Conservation (phyloP, 2,329 filamentous ascomycete genomes). For the Mycocentrospora acerina region DNA sequence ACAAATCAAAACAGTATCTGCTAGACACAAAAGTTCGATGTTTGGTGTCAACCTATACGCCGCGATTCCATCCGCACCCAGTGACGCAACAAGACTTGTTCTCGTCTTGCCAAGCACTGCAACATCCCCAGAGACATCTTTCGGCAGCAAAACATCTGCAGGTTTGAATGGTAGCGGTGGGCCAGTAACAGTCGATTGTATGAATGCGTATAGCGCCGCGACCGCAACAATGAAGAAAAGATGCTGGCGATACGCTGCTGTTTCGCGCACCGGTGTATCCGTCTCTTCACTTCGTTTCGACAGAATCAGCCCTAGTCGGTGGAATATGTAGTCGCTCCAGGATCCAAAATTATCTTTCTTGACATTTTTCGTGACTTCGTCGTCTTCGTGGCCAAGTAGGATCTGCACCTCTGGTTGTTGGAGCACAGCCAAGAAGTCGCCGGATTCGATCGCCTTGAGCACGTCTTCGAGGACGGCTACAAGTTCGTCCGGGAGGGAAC, state of each 20-base stretch:
- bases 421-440: conserved; percentile 46
- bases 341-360: conserved; percentile 35
- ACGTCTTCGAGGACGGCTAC: conserved; percentile 39
- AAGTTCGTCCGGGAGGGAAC: conserved; percentile 46
- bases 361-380: conserved; percentile 33
- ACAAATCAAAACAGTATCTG: conserved; percentile 60
- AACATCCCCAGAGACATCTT: conserved; percentile 44
- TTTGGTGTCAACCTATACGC: conserved; percentile 82
- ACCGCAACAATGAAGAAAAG: conserved; percentile 60
- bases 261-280: conserved; percentile 27
- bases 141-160: conserved; percentile 52
- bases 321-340: conserved; percentile 52
- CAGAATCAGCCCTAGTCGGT: conserved; percentile 44
- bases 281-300: conserved; percentile 30
- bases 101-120: conserved; percentile 42
- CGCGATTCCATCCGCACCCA: conserved; percentile 81
- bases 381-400: conserved; percentile 44
- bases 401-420: conserved; percentile 42
- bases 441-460: conserved; percentile 44
- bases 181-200: conserved; percentile 86
- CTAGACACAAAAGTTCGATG: conserved; percentile 80
- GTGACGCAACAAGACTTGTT: conserved; percentile 63
- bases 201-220: conserved; percentile 72
- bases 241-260: conserved; percentile 43
- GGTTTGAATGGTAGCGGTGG: conserved; percentile 68